phyloP scores from a whole-genome alignment of 2,329 filamentous ascomycete species.

The Sporothrix sp. region DNA sequence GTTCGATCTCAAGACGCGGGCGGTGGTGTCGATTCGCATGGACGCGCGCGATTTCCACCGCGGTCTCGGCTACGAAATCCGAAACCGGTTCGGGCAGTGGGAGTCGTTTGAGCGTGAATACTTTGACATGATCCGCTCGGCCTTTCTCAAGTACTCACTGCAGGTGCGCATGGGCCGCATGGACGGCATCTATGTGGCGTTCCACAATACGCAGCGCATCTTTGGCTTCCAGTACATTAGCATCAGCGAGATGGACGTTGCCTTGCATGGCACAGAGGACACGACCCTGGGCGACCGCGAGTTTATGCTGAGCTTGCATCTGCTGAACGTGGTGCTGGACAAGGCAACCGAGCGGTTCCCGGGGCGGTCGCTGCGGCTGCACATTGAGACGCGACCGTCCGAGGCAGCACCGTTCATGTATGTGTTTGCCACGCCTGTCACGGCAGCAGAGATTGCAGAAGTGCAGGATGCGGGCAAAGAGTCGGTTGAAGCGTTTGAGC shows the following conservation, averaged over 20 bases:
- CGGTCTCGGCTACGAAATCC: slow-evolving; percentile 81
- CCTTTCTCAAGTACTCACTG: slow-evolving; percentile 92
- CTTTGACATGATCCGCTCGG: slow-evolving; percentile 90
- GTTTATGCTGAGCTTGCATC: slow-evolving; percentile 68
- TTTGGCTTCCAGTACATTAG: slow-evolving; percentile 96
- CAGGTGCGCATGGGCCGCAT: slow-evolving; percentile 96
- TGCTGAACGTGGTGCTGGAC: slow-evolving; percentile 73
- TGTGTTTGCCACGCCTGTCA: slow-evolving; percentile 80
- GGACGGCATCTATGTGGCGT: slow-evolving; percentile 97
- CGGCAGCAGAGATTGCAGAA: slow-evolving; percentile 56
- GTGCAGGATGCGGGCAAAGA: slow-evolving; percentile 62
- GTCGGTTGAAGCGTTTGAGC: slow-evolving; percentile 60
- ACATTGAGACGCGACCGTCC: slow-evolving; percentile 65
- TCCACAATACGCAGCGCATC: slow-evolving; percentile 87
- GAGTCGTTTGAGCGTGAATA: slow-evolving; percentile 94
- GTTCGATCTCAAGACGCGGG: slow-evolving; percentile 93
- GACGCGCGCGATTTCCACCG: slow-evolving; percentile 60
- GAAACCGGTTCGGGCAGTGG: slow-evolving; percentile 62
- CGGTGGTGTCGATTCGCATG: slow-evolving; percentile 88
- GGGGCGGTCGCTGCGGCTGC: slow-evolving; percentile 62
- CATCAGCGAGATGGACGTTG: slow-evolving; percentile 76
- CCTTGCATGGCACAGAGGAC: slow-evolving; percentile 70
- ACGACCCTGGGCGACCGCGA: slow-evolving; percentile 65
- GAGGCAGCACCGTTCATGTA: slow-evolving; percentile 60
- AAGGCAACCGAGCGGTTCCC: slow-evolving; percentile 68